Evolutionary conservation across 192 early-diverging fungal species (phyloP), one percentile per base, ranked within the genome.

Genomic region (Backusella sp.): DNA sequence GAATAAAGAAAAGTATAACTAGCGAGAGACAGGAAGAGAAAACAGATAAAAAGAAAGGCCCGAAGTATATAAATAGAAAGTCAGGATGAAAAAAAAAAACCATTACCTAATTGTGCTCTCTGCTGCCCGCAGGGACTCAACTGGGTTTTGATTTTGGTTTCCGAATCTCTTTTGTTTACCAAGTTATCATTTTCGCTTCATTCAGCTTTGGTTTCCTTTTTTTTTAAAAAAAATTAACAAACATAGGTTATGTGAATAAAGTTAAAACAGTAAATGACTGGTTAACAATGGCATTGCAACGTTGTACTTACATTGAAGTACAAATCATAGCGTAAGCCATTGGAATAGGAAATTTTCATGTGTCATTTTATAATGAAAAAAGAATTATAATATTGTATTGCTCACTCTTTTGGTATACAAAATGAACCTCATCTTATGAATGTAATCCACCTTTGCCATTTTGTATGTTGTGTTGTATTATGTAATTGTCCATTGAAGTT

Each of bases 141-240:
- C 56, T 62, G 56, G 56, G 56, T 62, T 62, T 62, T 62, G 53
- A 56, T 56, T 56, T 56, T 56, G 53, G 9, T 56, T 21, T n/a
- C 21, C 19, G 6, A 56, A 19, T 39, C 17, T 7, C n/a, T 53
- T 52, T n/a, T 17, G 49, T 21, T 52, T 52, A n/a, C 17, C 6
- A 52, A 52, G 49, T 17, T 4, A 11, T 44, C 26, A 3, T 59
- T 59, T 49, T 49, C 46, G 15, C 46, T 49, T 49, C 15, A 49
- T 49, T 17, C 46, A 49, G 5, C 46, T 49, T 49, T 49, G 46
- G 17, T 49, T 49, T 49, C 46, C 46, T 49, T n/a, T 49, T 17
- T 46, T 44, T 39, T 39, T 32, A 32, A 32, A 32, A 32, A 39
- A 39, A 39, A 44, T 17, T 44, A 44, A 14, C 8, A 44, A 44